Percentiles rank a stretch among this genome's conserved stretches.
These are phyloP conservation scores for Strobilomyces dryophilus DNA, from an alignment of 768 basidiomycete species.

Conservation along the genomic window DNA sequence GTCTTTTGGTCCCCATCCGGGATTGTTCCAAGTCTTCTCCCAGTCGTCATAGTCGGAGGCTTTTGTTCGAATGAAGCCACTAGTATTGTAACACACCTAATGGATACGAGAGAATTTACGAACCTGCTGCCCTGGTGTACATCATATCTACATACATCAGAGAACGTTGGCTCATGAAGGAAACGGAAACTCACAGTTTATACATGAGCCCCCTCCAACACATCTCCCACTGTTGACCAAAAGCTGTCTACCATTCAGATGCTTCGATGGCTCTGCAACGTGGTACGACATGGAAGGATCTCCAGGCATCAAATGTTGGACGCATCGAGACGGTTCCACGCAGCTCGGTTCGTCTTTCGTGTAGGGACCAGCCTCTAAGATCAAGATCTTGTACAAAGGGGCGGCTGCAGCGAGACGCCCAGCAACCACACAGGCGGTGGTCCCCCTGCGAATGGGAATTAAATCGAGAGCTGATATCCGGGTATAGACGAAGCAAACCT, in stretches of 20 bases:
- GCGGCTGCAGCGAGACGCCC: constrained; percentile 27
- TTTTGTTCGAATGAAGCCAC: background rate
- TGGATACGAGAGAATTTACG: background rate
- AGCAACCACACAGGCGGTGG: constrained; percentile 32
- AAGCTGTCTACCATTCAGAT: constrained; percentile 12
- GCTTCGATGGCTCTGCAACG: constrained; percentile 12
- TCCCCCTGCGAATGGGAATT: constrained; percentile 27
- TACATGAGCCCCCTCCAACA: background rate
- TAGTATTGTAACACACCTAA: background rate
- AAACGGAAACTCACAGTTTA: background rate
- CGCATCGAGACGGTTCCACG: constrained; percentile 21
- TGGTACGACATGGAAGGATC: constrained; percentile 19
- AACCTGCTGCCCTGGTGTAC: constrained; percentile 2
- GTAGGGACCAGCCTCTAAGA: constrained; percentile 28
- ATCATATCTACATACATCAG: background rate
- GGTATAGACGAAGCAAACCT: constrained; percentile 32
- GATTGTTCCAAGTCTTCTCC: constrained; percentile 15
- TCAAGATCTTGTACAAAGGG: constrained; percentile 20
- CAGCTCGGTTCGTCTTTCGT: constrained; percentile 21
- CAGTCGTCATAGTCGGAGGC: constrained; percentile 50
- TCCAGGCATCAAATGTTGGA: constrained; percentile 12
- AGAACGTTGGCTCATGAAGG: background rate
- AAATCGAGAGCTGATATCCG: background rate
- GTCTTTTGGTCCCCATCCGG: constrained; percentile 1
- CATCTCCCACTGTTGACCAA: constrained; percentile 18